Percentiles rank a stretch among this genome's conserved stretches.
phyloP scores from a whole-genome alignment of 495 filamentous ascomycete species.

The Chaetomium fimeti region DNA sequence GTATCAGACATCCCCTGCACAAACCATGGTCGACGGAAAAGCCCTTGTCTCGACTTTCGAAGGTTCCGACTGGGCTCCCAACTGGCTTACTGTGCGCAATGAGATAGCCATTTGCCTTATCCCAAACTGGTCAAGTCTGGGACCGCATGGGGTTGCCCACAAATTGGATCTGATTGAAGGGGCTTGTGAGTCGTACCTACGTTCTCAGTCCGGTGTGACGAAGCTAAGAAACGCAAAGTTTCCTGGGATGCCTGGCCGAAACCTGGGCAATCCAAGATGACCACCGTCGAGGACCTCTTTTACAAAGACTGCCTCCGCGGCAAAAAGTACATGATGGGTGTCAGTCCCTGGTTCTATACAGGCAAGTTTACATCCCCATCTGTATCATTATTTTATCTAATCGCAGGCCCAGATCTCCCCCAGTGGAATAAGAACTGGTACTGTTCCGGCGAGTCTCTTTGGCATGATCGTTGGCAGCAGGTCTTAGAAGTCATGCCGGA shows the following conservation, averaged over 20 bases:
- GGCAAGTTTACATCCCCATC: constrained; percentile 30
- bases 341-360: constrained; percentile 73
- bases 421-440: constrained; percentile 73
- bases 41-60: constrained; percentile 75
- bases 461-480: constrained; percentile 73
- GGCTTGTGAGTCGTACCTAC: constrained; percentile 42
- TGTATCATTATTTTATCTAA: background rate
- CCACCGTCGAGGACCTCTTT: constrained; percentile 50
- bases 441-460: constrained; percentile 66
- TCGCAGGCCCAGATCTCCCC: constrained; percentile 55
- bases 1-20: constrained; percentile 51
- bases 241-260: constrained; percentile 75
- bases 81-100: constrained; percentile 59
- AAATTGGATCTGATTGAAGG: constrained; percentile 57
- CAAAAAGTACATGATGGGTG: constrained; percentile 77
- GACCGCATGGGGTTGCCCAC: constrained; percentile 48
- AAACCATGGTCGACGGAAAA: constrained; percentile 55
- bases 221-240: constrained; percentile 34
- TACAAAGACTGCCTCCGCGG: constrained; percentile 51
- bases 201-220: background rate
- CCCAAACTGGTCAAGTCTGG: constrained; percentile 62
- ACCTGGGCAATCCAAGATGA: constrained; percentile 54
- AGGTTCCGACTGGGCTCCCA: constrained; percentile 53
- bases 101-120: constrained; percentile 57
- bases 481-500: constrained; percentile 61